Evolutionary conservation across 2,329 filamentous ascomycete genomes (phyloP).

Genomic region (Teratosphaeria gauchensis): DNA sequence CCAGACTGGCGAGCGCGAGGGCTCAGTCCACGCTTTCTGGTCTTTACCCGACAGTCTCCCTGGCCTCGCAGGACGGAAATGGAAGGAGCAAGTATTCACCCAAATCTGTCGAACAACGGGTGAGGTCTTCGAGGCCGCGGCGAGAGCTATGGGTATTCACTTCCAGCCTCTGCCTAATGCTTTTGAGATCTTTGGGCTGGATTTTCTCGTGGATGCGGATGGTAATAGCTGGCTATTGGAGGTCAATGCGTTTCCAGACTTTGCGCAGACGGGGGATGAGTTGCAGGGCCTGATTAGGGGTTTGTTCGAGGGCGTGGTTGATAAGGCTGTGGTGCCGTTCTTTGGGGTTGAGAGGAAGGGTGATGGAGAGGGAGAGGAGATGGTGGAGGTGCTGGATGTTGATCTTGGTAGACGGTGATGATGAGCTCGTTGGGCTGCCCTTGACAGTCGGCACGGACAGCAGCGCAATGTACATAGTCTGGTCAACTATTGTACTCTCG

Average conservation of each 20-base stretch:
- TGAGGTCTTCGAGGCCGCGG: slow-evolving; percentile 79
- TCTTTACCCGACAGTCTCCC: slow-evolving; percentile 40
- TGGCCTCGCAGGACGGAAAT: slow-evolving; percentile 21
- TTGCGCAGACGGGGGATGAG: slow-evolving; percentile 76
- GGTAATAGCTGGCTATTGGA: slow-evolving; percentile 70
- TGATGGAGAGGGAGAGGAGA: slow-evolving; percentile 7
- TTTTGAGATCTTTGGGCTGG: slow-evolving; percentile 86
- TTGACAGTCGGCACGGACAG: no score
- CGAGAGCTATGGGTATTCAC: slow-evolving; percentile 73
- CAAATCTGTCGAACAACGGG: slow-evolving; percentile 68
- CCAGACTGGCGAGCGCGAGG: slow-evolving; percentile 39
- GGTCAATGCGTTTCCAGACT: slow-evolving; percentile 94
- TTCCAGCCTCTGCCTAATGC: slow-evolving; percentile 83
- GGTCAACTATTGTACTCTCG: no score
- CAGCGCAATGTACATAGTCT: no score
- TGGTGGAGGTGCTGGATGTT: slow-evolving; percentile 36
- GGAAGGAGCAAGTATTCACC: slow-evolving; percentile 54
- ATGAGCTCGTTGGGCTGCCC: neutral
- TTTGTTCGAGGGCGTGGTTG: slow-evolving; percentile 66
- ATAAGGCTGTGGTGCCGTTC: slow-evolving; percentile 57
- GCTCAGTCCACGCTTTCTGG: slow-evolving; percentile 64
- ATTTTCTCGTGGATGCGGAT: slow-evolving; percentile 68
- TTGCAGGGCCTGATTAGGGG: slow-evolving; percentile 62
- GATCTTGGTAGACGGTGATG: slow-evolving; percentile 33
- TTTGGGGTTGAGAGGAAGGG: slow-evolving; percentile 38